Conservation (phyloP, 768 basidiomycete genomes). For the Stropharia rugosoannulata region DNA sequence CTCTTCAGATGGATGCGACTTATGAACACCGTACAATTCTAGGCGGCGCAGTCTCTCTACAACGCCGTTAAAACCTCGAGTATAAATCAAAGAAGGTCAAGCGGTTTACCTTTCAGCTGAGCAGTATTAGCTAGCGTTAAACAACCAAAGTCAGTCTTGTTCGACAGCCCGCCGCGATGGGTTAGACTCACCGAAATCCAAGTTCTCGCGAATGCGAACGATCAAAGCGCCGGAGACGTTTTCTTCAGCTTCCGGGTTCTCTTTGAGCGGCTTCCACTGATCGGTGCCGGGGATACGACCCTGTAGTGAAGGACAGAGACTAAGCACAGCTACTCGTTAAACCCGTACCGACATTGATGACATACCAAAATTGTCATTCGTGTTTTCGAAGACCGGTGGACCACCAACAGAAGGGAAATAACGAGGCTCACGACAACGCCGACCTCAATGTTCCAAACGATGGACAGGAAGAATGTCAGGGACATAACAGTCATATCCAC, state of each 20-base stretch:
- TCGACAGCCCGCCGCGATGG: neutral
- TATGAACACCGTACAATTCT: conserved; percentile 82
- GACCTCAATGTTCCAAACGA: conserved; percentile 90
- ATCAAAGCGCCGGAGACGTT: conserved; percentile 81
- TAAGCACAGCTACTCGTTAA: neutral
- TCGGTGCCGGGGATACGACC: conserved; percentile 89
- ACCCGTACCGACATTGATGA: conserved; percentile 7
- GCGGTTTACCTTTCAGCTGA: conserved; percentile 74
- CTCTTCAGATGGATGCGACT: conserved; percentile 86
- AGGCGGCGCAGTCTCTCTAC: conserved; percentile 78
- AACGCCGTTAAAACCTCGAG: neutral
- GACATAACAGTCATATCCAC: conserved; percentile 58
- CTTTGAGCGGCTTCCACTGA: conserved; percentile 87
- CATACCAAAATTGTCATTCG: conserved; percentile 88
- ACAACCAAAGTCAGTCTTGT: neutral
- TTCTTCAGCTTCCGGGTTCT: conserved; percentile 83
- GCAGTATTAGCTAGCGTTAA: conserved; percentile 78
- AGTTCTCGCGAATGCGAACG: conserved; percentile 83
- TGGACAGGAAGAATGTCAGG: conserved; percentile 84
- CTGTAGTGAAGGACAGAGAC: conserved; percentile 30
- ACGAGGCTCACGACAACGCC: conserved; percentile 89
- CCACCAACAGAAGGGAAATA: conserved; percentile 85
- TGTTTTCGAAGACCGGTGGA: conserved; percentile 84
- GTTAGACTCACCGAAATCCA: conserved; percentile 76
- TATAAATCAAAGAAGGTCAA: neutral